A percentile compares a stretch with the other conserved stretches of the same genome.
These are phyloP conservation scores for Xanthoconium separans DNA, from an alignment of 1,284 basidiomycete genomes.

Conservation along the genomic window DNA sequence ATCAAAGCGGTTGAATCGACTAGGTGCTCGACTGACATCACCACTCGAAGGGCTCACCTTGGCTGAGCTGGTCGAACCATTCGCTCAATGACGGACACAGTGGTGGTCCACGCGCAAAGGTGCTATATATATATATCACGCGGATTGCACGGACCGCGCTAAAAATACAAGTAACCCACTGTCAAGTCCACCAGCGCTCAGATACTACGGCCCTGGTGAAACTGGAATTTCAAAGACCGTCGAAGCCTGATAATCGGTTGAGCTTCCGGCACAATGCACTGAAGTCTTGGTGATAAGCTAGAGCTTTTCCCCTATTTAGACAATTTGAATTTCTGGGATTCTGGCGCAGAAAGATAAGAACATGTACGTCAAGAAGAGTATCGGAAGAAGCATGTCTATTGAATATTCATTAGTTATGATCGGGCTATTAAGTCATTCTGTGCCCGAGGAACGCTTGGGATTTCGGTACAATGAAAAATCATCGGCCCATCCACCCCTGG, in stretches of 20 bases:
- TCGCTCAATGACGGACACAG: neutral
- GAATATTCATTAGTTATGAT: constrained; percentile 2
- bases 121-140: constrained; percentile 4
- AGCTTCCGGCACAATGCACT: neutral
- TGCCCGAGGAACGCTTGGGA: neutral
- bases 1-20: neutral
- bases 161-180: neutral
- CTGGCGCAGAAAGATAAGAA: constrained; percentile 8
- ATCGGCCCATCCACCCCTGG: constrained; percentile 71
- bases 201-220: neutral
- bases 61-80: neutral
- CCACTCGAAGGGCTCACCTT: neutral
- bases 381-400: constrained; percentile 4
- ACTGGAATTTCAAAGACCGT: neutral
- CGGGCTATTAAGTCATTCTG: constrained; percentile 1
- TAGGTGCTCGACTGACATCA: neutral
- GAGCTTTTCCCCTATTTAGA: constrained; percentile 10
- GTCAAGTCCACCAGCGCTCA: neutral
- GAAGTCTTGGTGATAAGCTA: constrained; percentile 6
- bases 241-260: neutral
- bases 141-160: constrained; percentile 11
- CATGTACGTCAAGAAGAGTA: constrained; percentile 21
- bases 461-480: constrained; percentile 6
- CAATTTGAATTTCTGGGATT: constrained; percentile 8
- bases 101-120: neutral